Percentiles rank a stretch among this genome's conserved stretches.
These are phyloP conservation scores for Triticum timopheevii DNA, from an alignment of 176 grass and related monocot species.

Conservation along the genomic window DNA sequence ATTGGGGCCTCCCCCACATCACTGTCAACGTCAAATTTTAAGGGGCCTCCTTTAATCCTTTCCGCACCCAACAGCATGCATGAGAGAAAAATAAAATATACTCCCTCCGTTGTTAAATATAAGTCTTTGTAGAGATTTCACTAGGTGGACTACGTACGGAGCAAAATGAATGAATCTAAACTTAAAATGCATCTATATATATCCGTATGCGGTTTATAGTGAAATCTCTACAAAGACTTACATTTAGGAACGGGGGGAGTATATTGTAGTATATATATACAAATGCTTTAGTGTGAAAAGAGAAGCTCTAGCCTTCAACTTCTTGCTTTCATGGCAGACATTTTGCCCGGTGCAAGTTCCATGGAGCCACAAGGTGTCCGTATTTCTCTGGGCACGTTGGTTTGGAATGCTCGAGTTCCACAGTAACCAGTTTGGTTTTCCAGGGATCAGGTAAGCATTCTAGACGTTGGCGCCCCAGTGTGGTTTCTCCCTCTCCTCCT, in stretches of 20 bases:
- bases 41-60: slow-evolving; percentile 39
- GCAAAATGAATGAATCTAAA: too few species aligned
- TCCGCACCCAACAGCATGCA: slow-evolving; percentile 6
- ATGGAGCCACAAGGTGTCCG: background rate
- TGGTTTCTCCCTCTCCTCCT: background rate
- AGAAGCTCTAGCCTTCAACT: background rate
- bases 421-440: background rate
- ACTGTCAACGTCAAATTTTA: slow-evolving; percentile 59
- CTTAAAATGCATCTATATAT: too few species aligned
- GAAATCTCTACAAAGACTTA: too few species aligned
- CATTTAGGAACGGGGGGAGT: too few species aligned
- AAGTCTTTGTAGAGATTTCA: too few species aligned
- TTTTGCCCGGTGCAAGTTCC: background rate
- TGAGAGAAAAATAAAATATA: background rate
- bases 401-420: background rate
- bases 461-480: background rate
- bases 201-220: too few species aligned
- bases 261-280: background rate
- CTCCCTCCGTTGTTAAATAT: too few species aligned
- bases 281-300: background rate
- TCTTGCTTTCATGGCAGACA: background rate
- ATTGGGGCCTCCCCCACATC: slow-evolving; percentile 60
- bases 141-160: too few species aligned
- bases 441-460: background rate
- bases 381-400: background rate